Conservation (phyloP, 257 asterid species). For the Anisodus tanguticus region DNA sequence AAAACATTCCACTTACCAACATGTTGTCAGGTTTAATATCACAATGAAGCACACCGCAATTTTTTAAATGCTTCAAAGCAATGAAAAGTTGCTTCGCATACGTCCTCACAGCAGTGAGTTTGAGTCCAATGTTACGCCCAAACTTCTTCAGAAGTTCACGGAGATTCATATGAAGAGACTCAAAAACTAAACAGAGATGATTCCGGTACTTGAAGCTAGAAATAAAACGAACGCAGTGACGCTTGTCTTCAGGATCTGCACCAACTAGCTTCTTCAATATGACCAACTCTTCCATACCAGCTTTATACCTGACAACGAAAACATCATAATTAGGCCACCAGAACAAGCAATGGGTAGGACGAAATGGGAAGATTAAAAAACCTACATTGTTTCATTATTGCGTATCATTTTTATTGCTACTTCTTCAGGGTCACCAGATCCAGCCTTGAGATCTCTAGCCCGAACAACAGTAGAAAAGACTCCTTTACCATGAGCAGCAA, state of each 20-base stretch:
- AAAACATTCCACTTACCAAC: slow-evolving; percentile 64
- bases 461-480: slow-evolving; percentile 97
- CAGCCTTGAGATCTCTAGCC: slow-evolving; percentile 93
- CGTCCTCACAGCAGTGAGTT: slow-evolving; percentile 95
- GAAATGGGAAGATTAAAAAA: slow-evolving; percentile 30
- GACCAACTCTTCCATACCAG: slow-evolving; percentile 94
- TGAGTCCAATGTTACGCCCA: slow-evolving; percentile 99
- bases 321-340: slow-evolving; percentile 20
- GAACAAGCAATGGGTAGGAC: slow-evolving; percentile 24
- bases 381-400: slow-evolving; percentile 86
- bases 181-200: slow-evolving; percentile 99
- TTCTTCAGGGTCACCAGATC: slow-evolving; percentile 74
- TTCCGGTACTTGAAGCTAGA: slow-evolving; percentile 96
- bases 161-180: slow-evolving; percentile 99
- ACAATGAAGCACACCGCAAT: slow-evolving; percentile 97
- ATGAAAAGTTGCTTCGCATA: slow-evolving; percentile 96
- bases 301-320: slow-evolving; percentile 69
- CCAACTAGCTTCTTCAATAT: slow-evolving; percentile 90
- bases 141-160: slow-evolving; percentile 98
- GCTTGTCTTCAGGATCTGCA: slow-evolving; percentile 93
- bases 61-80: slow-evolving; percentile 85
- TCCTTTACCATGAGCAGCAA: slow-evolving; percentile 99
- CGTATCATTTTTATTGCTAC: slow-evolving; percentile 96
- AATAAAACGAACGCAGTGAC: slow-evolving; percentile 93
- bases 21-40: slow-evolving; percentile 99